phyloP scores from a whole-genome alignment of 495 filamentous ascomycete genomes.

The Diplogelasinospora grovesii region DNA sequence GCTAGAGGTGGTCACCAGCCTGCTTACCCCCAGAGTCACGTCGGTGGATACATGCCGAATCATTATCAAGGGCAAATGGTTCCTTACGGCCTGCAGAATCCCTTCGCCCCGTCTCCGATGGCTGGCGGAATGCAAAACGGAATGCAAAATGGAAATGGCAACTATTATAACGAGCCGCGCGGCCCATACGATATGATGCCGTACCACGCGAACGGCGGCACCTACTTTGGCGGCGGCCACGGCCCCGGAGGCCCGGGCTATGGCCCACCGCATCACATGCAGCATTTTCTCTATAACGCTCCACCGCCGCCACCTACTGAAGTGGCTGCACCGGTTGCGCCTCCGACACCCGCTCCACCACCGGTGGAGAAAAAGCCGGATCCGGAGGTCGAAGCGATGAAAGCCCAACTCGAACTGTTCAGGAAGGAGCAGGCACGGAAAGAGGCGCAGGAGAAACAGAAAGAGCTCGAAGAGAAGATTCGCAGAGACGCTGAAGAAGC shows the following conservation, averaged over 20 bases:
- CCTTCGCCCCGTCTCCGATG: slow-evolving; percentile 42
- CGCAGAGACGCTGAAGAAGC: slow-evolving; percentile 36
- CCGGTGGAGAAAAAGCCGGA: slow-evolving; percentile 30
- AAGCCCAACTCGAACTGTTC: slow-evolving; percentile 32
- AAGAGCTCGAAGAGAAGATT: slow-evolving; percentile 39
- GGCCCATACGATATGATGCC: slow-evolving; percentile 41
- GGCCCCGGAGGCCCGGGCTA: slow-evolving; percentile 13
- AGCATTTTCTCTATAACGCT: slow-evolving; percentile 32
- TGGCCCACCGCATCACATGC: slow-evolving; percentile 31
- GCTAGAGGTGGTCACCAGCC: slow-evolving; percentile 20
- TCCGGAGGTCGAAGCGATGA: slow-evolving; percentile 40
- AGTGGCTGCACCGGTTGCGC: slow-evolving; percentile 16
- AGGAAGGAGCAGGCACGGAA: slow-evolving; percentile 27
- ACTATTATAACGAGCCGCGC: slow-evolving; percentile 31
- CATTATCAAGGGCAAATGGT: slow-evolving; percentile 33
- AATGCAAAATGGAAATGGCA: slow-evolving; percentile 16
- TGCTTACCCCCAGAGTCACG: slow-evolving; percentile 38
- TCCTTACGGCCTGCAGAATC: slow-evolving; percentile 38
- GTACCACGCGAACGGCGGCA: slow-evolving; percentile 24
- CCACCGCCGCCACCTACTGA: slow-evolving; percentile 44
- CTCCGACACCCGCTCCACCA: slow-evolving; percentile 33
- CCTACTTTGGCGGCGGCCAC: slow-evolving; percentile 23
- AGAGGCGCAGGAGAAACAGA: slow-evolving; percentile 34
- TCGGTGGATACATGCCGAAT: slow-evolving; percentile 27
- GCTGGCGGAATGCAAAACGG: slow-evolving; percentile 7